These are phyloP conservation scores for Fraxinus xanthoxyloides DNA, from an alignment of 305 asterid species.

Conservation along the genomic window DNA sequence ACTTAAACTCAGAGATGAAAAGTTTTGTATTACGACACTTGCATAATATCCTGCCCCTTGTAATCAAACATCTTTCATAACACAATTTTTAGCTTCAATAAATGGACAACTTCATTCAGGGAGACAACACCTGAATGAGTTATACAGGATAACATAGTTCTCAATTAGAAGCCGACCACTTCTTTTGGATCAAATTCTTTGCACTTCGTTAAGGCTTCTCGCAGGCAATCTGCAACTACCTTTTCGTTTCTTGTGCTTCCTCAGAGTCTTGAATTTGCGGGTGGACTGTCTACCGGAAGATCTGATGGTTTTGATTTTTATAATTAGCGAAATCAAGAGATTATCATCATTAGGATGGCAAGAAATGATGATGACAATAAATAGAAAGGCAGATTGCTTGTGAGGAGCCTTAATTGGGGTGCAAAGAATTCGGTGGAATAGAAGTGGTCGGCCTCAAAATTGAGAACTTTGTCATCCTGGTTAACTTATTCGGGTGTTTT, in stretches of 20 bases:
- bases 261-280: constrained; percentile 43
- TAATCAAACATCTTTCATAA: constrained; percentile 53
- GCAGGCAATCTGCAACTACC: constrained; percentile 56
- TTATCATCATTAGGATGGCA: constrained; percentile 60
- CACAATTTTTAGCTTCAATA: constrained; percentile 23
- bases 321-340: constrained; percentile 73
- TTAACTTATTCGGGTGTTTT: constrained; percentile 68
- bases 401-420: constrained; percentile 18
- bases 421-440: constrained; percentile 61
- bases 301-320: constrained; percentile 51
- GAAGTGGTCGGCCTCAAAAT: constrained; percentile 62
- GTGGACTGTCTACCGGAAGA: constrained; percentile 43
- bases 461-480: constrained; percentile 79
- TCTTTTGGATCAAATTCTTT: constrained; percentile 43
- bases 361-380: constrained; percentile 53
- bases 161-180: constrained; percentile 35
- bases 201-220: constrained; percentile 25
- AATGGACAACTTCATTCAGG: constrained; percentile 63
- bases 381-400: constrained; percentile 50
- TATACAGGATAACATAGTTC: constrained; percentile 83
- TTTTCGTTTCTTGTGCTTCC: constrained; percentile 46
- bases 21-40: constrained; percentile 59
- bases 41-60: constrained; percentile 72
- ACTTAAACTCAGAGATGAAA: constrained; percentile 66
- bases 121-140: constrained; percentile 68